Evolutionary conservation across 2,329 filamentous ascomycete species (phyloP).

Genomic region (Colletotrichum navitas): DNA sequence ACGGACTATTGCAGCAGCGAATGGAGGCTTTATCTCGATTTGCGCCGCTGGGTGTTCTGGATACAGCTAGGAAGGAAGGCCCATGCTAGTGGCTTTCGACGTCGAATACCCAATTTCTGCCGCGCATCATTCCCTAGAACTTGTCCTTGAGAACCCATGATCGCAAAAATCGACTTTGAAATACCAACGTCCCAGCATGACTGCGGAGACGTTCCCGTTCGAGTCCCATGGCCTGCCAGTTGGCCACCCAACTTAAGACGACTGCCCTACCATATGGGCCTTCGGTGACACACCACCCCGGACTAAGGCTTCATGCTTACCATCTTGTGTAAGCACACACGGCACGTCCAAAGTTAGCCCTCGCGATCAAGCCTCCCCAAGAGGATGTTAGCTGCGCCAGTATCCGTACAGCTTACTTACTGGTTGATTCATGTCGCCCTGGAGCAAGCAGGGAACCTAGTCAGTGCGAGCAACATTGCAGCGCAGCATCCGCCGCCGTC

Average conservation of each 20-base stretch:
- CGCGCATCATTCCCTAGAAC: constrained; percentile 3
- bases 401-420: constrained; percentile 15
- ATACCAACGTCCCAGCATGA: constrained; percentile 10
- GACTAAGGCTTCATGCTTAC: constrained; percentile 14
- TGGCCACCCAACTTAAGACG: constrained; percentile 2
- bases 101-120: background rate
- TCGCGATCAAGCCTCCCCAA: constrained; percentile 6
- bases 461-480: constrained; percentile 39
- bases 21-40: background rate
- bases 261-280: background rate
- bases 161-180: background rate
- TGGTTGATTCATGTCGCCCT: constrained; percentile 23
- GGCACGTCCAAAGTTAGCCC: constrained; percentile 12
- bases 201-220: constrained; percentile 21
- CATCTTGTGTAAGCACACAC: constrained; percentile 18
- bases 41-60: background rate
- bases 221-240: background rate
- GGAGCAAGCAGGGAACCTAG: constrained; percentile 33
- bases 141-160: constrained; percentile 9
- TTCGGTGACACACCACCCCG: constrained; percentile 10
- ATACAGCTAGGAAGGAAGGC: constrained; percentile 6
- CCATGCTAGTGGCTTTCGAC: constrained; percentile 3
- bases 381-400: constrained; percentile 20
- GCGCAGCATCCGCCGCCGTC: constrained; percentile 33
- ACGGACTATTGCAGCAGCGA: constrained; percentile 1